Evolutionary conservation across 179 eudicot genomes (phyloP).

Genomic region (Sideroxylon spinosum): DNA sequence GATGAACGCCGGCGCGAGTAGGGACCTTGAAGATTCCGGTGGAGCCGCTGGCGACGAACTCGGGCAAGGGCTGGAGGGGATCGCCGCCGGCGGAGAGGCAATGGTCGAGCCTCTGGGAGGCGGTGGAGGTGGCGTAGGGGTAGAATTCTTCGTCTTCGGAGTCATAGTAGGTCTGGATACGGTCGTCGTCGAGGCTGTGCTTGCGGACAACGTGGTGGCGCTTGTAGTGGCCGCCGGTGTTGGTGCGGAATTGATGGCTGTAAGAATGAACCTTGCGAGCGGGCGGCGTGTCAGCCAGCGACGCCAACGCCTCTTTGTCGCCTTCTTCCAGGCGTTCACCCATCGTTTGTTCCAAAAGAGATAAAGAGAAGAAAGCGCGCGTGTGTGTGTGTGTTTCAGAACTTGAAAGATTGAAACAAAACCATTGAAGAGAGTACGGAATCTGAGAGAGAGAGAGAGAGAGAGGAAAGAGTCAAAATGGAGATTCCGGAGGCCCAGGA

Average conservation of each 20-base stretch:
- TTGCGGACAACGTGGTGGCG: conserved; percentile 42
- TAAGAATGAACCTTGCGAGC: conserved; percentile 49
- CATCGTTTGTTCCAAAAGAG: neutral
- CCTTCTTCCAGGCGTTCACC: conserved; percentile 41
- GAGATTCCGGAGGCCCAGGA: neutral
- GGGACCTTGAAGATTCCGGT: conserved; percentile 68
- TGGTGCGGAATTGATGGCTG: conserved; percentile 53
- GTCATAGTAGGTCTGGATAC: conserved; percentile 20
- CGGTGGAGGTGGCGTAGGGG: conserved; percentile 28
- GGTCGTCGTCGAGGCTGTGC: conserved; percentile 61
- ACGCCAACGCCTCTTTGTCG: conserved; percentile 37
- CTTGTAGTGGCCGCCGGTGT: conserved; percentile 30
- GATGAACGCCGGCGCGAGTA: conserved; percentile 71
- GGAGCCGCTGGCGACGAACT: conserved; percentile 50
- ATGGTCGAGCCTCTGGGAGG: neutral
- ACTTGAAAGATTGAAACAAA: no score
- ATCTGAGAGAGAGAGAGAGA: conserved; percentile 15
- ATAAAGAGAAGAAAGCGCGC: no score
- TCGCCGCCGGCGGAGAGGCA: conserved; percentile 14
- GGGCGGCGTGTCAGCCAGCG: conserved; percentile 22
- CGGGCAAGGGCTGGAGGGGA: conserved; percentile 35
- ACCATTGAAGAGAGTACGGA: no score
- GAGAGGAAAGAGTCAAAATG: neutral
- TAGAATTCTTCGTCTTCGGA: conserved; percentile 35
- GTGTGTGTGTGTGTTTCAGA: no score